Percentiles rank a stretch among this genome's conserved stretches.
phyloP scores from a whole-genome alignment of 2,329 filamentous ascomycete species.

The Trichoderma koningiopsis region DNA sequence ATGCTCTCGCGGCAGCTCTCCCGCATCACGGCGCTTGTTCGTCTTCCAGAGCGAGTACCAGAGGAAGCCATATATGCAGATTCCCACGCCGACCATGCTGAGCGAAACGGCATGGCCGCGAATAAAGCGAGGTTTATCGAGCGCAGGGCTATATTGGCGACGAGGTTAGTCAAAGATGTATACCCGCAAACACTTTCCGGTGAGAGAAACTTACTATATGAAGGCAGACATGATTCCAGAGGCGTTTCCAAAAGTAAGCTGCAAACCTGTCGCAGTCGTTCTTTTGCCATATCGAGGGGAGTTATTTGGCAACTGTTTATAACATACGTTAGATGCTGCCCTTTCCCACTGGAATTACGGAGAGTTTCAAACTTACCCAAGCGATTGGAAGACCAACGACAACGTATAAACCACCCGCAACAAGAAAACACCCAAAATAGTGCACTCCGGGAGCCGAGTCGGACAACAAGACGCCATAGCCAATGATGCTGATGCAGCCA shows the following conservation, averaged over 20 bases:
- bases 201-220: slow-evolving; percentile 48
- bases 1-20: slow-evolving; percentile 44
- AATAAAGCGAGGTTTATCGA: slow-evolving; percentile 59
- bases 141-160: slow-evolving; percentile 40
- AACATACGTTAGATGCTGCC: not conserved
- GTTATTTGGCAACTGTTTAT: slow-evolving; percentile 59
- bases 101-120: slow-evolving; percentile 64
- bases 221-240: slow-evolving; percentile 75
- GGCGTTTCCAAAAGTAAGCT: slow-evolving; percentile 70
- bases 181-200: not conserved
- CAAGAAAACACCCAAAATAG: slow-evolving; percentile 76
- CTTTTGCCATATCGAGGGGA: slow-evolving; percentile 75
- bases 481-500: slow-evolving; percentile 63
- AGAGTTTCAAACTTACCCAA: slow-evolving; percentile 44
- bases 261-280: slow-evolving; percentile 70
- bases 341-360: not conserved
- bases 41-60: slow-evolving; percentile 53
- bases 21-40: slow-evolving; percentile 50
- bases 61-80: slow-evolving; percentile 55
- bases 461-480: slow-evolving; percentile 69
- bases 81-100: slow-evolving; percentile 58
- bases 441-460: slow-evolving; percentile 62
- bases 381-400: slow-evolving; percentile 59
- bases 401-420: slow-evolving; percentile 71
- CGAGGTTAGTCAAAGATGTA: not conserved